These are phyloP conservation scores for Herpetomonas muscarum DNA, from an alignment of 208 protist species.

Conservation along the genomic window DNA sequence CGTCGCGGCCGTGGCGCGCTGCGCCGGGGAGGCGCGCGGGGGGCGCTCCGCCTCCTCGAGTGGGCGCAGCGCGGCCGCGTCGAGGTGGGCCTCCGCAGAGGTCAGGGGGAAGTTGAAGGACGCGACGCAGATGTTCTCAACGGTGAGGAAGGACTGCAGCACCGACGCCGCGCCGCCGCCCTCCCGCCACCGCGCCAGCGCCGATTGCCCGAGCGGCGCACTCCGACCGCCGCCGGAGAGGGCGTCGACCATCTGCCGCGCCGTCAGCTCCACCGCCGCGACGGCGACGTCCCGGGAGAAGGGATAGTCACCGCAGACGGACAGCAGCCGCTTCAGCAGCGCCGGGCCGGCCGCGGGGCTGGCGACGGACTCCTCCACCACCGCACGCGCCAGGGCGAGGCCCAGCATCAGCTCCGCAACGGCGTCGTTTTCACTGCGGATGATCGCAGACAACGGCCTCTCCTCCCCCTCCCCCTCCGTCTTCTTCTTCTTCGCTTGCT, in stretches of 20 bases:
- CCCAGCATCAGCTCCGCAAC: conserved; percentile 61
- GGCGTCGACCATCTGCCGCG: conserved; percentile 30
- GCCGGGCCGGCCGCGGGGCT: conserved; percentile 45
- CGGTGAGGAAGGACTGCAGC: no score
- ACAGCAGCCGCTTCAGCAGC: conserved; percentile 39
- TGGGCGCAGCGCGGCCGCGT: no score
- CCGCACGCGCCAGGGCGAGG: conserved; percentile 54
- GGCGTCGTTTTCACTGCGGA: conserved; percentile 55
- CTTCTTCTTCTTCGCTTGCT: not conserved
- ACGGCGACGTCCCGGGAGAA: conserved; percentile 42
- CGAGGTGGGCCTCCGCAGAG: no score
- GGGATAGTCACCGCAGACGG: conserved; percentile 34
- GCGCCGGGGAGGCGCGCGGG: conserved; percentile 12
- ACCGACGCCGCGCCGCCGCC: no score
- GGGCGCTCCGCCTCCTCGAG: no score
- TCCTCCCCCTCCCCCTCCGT: conserved; percentile 14
- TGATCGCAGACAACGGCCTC: conserved; percentile 23
- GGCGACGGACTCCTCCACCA: conserved; percentile 65
- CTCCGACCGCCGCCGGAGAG: conserved; percentile 7
- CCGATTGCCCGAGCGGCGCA: no score
- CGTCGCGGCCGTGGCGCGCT: conserved; percentile 20
- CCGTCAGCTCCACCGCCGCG: conserved; percentile 15
- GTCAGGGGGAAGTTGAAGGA: no score
- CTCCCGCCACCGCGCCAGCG: no score
- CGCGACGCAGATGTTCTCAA: no score